These are phyloP conservation scores for Candida ortonii DNA, from an alignment of 805 yeast species.

Conservation along the genomic window DNA sequence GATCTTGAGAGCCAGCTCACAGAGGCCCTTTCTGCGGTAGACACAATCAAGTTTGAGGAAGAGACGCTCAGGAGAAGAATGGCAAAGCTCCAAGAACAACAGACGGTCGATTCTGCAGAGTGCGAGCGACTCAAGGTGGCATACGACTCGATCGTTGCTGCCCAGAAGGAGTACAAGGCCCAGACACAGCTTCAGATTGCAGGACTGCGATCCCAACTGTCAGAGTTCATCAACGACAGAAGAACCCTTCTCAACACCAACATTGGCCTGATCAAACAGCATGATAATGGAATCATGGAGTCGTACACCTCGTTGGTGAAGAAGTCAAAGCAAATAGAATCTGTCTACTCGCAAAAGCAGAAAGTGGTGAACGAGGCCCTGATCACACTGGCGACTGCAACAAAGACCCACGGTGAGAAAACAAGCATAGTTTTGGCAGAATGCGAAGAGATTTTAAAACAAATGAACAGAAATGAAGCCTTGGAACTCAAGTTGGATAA, in stretches of 20 bases:
- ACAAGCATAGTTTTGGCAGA: slow-evolving; percentile 43
- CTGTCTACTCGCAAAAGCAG: slow-evolving; percentile 46
- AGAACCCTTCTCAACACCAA: slow-evolving; percentile 37
- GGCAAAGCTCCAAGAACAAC: slow-evolving; percentile 45
- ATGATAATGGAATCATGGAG: slow-evolving; percentile 49
- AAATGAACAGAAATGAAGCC: slow-evolving; percentile 26
- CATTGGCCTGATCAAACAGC: slow-evolving; percentile 36
- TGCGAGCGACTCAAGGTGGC: slow-evolving; percentile 53
- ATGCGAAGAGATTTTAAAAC: slow-evolving; percentile 43
- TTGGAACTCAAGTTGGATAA: slow-evolving; percentile 18
- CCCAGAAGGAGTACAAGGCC: slow-evolving; percentile 49
- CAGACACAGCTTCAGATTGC: slow-evolving; percentile 45
- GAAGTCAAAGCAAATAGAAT: slow-evolving; percentile 48
- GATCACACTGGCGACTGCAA: slow-evolving; percentile 40
- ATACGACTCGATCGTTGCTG: slow-evolving; percentile 53
- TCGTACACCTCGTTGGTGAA: slow-evolving; percentile 46
- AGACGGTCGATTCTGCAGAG: slow-evolving; percentile 46
- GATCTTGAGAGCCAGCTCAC: slow-evolving; percentile 62
- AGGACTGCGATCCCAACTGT: slow-evolving; percentile 37
- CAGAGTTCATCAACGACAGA: slow-evolving; percentile 36
- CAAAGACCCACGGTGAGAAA: slow-evolving; percentile 49
- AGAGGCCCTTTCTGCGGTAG: slow-evolving; percentile 45
- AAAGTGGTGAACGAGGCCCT: slow-evolving; percentile 42
- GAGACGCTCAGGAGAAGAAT: slow-evolving; percentile 50
- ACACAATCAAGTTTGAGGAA: slow-evolving; percentile 46